These are phyloP conservation scores for Taphrina deformans DNA, from an alignment of 1,139 yeast genomes.

Conservation along the genomic window DNA sequence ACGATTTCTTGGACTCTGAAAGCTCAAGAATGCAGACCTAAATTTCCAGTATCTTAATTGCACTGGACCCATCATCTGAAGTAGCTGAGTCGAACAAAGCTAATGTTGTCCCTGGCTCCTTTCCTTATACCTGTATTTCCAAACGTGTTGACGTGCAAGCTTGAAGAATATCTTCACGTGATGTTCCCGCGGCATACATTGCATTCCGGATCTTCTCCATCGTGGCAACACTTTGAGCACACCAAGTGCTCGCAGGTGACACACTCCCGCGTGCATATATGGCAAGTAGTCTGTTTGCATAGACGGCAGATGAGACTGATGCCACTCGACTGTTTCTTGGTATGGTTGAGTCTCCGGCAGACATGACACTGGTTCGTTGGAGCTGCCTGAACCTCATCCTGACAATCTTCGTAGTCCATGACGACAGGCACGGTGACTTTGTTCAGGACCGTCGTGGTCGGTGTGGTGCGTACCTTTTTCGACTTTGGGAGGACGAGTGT, in stretches of 20 bases:
- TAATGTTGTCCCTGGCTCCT: too few relatives aligned
- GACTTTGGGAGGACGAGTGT: background rate
- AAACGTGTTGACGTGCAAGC: too few relatives aligned
- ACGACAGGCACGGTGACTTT: background rate
- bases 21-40: background rate
- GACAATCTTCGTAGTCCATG: background rate
- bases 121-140: too few relatives aligned
- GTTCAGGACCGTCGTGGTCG: background rate
- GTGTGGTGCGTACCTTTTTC: background rate
- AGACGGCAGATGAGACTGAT: slow-evolving; percentile 1
- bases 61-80: too few relatives aligned
- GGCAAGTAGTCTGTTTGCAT: slow-evolving; percentile 10
- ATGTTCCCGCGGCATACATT: background rate
- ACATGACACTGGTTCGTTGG: slow-evolving; percentile 6
- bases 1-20: background rate
- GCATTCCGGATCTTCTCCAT: slow-evolving; percentile 16
- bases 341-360: slow-evolving; percentile 11
- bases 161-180: background rate
- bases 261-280: slow-evolving; percentile 14
- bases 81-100: too few relatives aligned
- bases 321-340: background rate
- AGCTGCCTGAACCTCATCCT: background rate
- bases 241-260: slow-evolving; percentile 8
- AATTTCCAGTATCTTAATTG: too few relatives aligned
- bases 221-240: slow-evolving; percentile 18